Percentiles rank a stretch among this genome's conserved stretches.
phyloP scores from a whole-genome alignment of 2,329 filamentous ascomycete species.

The Colletotrichum tropicicola region DNA sequence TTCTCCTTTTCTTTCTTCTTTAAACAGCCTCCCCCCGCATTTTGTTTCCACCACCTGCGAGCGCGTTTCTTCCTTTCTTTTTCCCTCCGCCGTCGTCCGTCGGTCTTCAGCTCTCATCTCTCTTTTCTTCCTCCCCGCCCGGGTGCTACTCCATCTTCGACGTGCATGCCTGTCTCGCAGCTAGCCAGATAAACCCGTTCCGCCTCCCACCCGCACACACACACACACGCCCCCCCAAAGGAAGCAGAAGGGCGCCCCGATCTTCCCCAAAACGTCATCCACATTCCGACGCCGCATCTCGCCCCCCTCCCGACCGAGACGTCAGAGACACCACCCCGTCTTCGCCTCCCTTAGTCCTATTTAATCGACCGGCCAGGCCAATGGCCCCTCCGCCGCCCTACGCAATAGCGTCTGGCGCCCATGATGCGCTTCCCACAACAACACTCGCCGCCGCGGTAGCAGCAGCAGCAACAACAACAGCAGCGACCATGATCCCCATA shows the following conservation, averaged over 20 bases:
- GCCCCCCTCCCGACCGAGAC: conserved; percentile 10
- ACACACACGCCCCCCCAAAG: neutral
- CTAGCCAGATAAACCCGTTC: conserved; percentile 3
- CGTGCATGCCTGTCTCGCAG: conserved; percentile 9
- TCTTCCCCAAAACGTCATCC: conserved; percentile 27
- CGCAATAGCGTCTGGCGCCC: conserved; percentile 25
- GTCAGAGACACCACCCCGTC: conserved; percentile 15
- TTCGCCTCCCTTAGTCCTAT: conserved; percentile 16
- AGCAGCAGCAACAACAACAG: conserved; percentile 14
- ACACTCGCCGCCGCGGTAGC: conserved; percentile 20
- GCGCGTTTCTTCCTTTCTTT: conserved; percentile 5
- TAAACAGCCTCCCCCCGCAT: neutral
- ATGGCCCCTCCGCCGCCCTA: conserved; percentile 29
- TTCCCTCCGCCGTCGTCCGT: neutral
- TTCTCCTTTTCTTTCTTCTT: conserved; percentile 8
- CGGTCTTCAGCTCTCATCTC: neutral
- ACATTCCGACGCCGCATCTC: conserved; percentile 19
- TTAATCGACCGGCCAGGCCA: conserved; percentile 8
- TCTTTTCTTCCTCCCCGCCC: neutral
- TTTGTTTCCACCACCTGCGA: neutral
- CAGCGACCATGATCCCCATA: conserved; percentile 19
- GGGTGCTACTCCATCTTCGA: neutral
- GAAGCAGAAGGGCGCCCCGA: neutral
- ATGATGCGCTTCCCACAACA: conserved; percentile 21
- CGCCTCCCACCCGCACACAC: neutral